Base-by-base conservation (phyloP, 1,284 basidiomycete species). In the Sporisorium graminicola region DNA sequence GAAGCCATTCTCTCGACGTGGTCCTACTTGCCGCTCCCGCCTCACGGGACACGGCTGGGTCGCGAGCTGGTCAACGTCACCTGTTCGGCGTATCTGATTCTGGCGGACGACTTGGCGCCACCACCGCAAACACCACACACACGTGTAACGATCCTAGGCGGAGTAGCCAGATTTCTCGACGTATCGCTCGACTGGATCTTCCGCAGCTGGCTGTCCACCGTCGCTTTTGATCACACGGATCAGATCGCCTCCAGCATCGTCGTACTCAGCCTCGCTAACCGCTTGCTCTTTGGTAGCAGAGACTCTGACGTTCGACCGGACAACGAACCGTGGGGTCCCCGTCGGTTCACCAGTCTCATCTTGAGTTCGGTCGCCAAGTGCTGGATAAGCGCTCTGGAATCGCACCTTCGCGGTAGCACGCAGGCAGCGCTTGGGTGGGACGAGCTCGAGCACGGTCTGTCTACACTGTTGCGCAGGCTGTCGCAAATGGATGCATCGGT, bases 11-110 rank as follows among this genome's bases (percentile, higher is more conserved):
- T 76, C 2, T 68, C 65, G 0, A 76, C 65, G 8, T 76, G 74
- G 74, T 72, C 74, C 20, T 72, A 72, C 47, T 42, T 76, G 0
- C 65, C 74, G 5, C 60, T 76, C 5, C 69, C 74, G 3, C 58
- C 74, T 9, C 49, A 56, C 9, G 47, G 67, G 6, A 64, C 63
- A 2, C 50, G 31, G 10, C 22, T 60, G 1, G 63, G 60, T 8
- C 31, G 59, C 9, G 26, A 42, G 8, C 42, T 75, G 12, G 59
- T 63, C 24, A 26, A 20, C 22, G 57, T 60, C 42, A 75, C 73
- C 8, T 70, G 67, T 27, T 14, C 40, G 0, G 60, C 58, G 2
- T 75, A 64, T 16, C 1, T 54, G 22, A 16, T 22, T 8, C 51
- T 75, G 7, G 35, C 37, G 0, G 37, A 60, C 16, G 73, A 75